Evolutionary conservation across 2,329 filamentous ascomycete species (phyloP).

Genomic region (Monilinia polystroma): DNA sequence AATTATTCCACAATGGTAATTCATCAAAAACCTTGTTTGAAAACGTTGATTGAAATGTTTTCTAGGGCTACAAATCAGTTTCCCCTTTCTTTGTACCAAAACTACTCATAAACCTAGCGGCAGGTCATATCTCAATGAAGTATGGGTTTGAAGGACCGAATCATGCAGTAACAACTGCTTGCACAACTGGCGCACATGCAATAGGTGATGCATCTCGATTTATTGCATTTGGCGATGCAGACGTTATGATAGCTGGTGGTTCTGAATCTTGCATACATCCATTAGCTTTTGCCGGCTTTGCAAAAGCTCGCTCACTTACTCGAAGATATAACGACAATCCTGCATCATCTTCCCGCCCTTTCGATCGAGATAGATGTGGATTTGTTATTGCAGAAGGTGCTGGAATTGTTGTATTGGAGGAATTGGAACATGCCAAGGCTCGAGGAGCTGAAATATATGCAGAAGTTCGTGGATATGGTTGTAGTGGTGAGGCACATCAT

Average conservation of each 20-base stretch:
- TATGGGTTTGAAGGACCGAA: slow-evolving; percentile 89
- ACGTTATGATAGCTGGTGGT: slow-evolving; percentile 95
- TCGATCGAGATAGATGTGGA: slow-evolving; percentile 74
- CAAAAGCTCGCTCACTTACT: slow-evolving; percentile 79
- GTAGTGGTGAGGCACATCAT: slow-evolving; percentile 87
- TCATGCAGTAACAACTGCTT: slow-evolving; percentile 89
- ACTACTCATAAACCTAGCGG: slow-evolving; percentile 90
- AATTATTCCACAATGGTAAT: slow-evolving; percentile 19
- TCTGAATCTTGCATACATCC: slow-evolving; percentile 96
- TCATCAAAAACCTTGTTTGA: background rate
- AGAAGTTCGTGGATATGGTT: slow-evolving; percentile 84
- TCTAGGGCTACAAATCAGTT: slow-evolving; percentile 84
- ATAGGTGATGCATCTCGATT: slow-evolving; percentile 93
- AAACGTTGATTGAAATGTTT: slow-evolving; percentile 31
- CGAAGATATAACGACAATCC: slow-evolving; percentile 77
- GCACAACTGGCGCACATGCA: slow-evolving; percentile 92
- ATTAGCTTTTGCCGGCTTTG: slow-evolving; percentile 87
- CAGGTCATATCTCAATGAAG: slow-evolving; percentile 91
- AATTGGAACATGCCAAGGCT: slow-evolving; percentile 79
- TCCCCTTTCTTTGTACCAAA: slow-evolving; percentile 92
- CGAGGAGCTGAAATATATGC: slow-evolving; percentile 83
- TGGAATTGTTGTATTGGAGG: slow-evolving; percentile 83
- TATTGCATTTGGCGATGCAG: slow-evolving; percentile 84
- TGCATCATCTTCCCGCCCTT: slow-evolving; percentile 73
- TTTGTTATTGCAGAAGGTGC: slow-evolving; percentile 95